Percentiles rank a stretch among this genome's conserved stretches.
Conservation (phyloP, 345 rosid genomes). For the Turritis glabra region DNA sequence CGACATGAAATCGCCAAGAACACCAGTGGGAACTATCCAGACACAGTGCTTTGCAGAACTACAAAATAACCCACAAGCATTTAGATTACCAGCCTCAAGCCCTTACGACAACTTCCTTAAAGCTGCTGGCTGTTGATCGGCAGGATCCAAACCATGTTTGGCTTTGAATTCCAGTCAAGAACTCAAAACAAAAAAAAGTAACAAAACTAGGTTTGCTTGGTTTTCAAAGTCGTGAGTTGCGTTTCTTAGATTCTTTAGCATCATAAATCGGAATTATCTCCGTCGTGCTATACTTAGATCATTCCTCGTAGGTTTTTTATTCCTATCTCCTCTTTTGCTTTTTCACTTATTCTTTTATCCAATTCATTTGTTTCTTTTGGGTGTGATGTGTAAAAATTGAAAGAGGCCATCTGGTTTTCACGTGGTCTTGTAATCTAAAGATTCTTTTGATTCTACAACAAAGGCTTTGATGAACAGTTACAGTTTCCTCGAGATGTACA, state of each 20-base stretch:
- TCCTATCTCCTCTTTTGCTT: slow-evolving; percentile 1
- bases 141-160: not conserved
- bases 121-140: slow-evolving; percentile 46
- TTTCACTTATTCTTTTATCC: slow-evolving; percentile 27
- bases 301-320: slow-evolving; percentile 24
- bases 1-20: slow-evolving; percentile 35
- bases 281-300: slow-evolving; percentile 15
- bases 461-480: slow-evolving; percentile 10
- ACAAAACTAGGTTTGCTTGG: slow-evolving; percentile 16
- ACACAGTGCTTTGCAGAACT: slow-evolving; percentile 37
- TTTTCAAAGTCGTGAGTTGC: slow-evolving; percentile 21
- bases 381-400: slow-evolving; percentile 20
- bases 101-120: slow-evolving; percentile 43
- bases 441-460: slow-evolving; percentile 8
- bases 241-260: slow-evolving; percentile 18
- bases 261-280: slow-evolving; percentile 17
- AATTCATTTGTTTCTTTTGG: slow-evolving; percentile 32
- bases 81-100: slow-evolving; percentile 42
- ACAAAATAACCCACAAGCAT: slow-evolving; percentile 22
- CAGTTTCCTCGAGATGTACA: slow-evolving; percentile 16
- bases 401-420: slow-evolving; percentile 18
- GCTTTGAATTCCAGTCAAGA: slow-evolving; percentile 7
- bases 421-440: slow-evolving; percentile 21
- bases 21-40: slow-evolving; percentile 34
- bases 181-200: not conserved